Evolutionary conservation across 2,329 filamentous ascomycete genomes (phyloP), one percentile per base, ranked within the genome.

Genomic region (Chrysosphaeria jannelii): DNA sequence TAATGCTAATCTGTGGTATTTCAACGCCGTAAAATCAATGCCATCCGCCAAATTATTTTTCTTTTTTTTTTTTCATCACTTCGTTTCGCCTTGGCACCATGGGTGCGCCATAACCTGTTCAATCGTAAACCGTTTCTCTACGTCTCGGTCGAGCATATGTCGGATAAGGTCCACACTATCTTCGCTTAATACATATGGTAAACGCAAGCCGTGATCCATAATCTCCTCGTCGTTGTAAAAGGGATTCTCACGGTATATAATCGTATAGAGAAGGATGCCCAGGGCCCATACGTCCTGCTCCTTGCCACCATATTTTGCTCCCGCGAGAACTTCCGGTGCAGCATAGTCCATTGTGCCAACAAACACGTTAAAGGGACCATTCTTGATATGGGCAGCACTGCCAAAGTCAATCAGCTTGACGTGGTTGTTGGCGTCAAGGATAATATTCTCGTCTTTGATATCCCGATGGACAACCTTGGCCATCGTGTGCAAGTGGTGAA

Each of bases 171-270:
- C 70, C 33, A 97, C 88, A 42, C 78, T 90, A 33, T 79, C 70
- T 32, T 91, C 78, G 42, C 75, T 78, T 48, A 81, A 64, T 16
- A 70, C 59, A 41, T 74, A 91, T 0, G 85, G 85, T 14, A 97
- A 68, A 22, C 85, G 63, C 28, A 97, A 51, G 35, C 91, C 81
- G 37, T 81, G 79, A 41, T 97, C 85, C 61, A 93, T 88, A 38
- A 97, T 97, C 51, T 97, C 85, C 43, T 97, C 85, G 37, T 93
- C 85, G 44, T 72, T 88, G 55, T 93, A 93, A 44, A 91, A 97
- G 1, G 85, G 81, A 39, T 97, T 97, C 47, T 97, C 85, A 48
- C 93, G 97, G 57, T 97, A 97, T 38, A 93, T 71, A 38, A 97
- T 91, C 14, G 85, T 97, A 50, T 97, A 97, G 9, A 97, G 61